Evolutionary conservation across 2,329 filamentous ascomycete species (phyloP).

Genomic region (Diaporthe capsici): DNA sequence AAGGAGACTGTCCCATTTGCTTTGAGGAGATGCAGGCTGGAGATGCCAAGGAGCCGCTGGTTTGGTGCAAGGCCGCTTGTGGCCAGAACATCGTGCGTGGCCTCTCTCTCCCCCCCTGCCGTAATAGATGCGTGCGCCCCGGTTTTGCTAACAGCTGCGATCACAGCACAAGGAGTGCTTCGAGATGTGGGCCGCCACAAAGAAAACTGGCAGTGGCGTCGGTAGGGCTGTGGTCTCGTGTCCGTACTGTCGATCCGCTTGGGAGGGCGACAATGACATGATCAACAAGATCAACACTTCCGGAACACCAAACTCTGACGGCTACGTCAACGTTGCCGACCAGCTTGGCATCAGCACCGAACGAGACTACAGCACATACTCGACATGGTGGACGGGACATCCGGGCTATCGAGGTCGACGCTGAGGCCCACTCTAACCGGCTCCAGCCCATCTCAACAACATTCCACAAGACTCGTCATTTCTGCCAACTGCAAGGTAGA

Average conservation of each 20-base stretch:
- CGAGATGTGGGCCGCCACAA: constrained; percentile 66
- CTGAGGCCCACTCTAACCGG: not conserved
- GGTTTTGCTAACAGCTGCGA: not conserved
- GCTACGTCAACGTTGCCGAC: constrained; percentile 73
- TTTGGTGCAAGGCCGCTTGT: constrained; percentile 67
- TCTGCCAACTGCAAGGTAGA: not conserved
- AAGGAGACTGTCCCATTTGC: constrained; percentile 72
- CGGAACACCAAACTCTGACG: constrained; percentile 60
- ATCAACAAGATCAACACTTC: constrained; percentile 60
- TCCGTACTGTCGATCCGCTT: constrained; percentile 71
- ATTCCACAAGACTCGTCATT: too few species aligned
- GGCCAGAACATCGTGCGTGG: constrained; percentile 63
- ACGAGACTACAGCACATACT: constrained; percentile 55
- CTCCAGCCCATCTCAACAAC: too few species aligned
- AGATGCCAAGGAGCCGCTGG: constrained; percentile 53
- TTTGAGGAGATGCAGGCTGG: constrained; percentile 60
- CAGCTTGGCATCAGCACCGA: constrained; percentile 69
- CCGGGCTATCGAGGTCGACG: constrained; percentile 12
- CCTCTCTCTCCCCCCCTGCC: not conserved
- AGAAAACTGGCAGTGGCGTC: constrained; percentile 50
- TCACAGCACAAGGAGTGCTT: constrained; percentile 64
- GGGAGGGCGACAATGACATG: constrained; percentile 63
- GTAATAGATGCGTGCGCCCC: not conserved
- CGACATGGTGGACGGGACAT: constrained; percentile 31
- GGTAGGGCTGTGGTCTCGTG: constrained; percentile 63